Evolutionary conservation across 768 basidiomycete genomes (phyloP), one percentile per base, ranked within the genome.

Genomic region (Macrolepiota dolichaula): DNA sequence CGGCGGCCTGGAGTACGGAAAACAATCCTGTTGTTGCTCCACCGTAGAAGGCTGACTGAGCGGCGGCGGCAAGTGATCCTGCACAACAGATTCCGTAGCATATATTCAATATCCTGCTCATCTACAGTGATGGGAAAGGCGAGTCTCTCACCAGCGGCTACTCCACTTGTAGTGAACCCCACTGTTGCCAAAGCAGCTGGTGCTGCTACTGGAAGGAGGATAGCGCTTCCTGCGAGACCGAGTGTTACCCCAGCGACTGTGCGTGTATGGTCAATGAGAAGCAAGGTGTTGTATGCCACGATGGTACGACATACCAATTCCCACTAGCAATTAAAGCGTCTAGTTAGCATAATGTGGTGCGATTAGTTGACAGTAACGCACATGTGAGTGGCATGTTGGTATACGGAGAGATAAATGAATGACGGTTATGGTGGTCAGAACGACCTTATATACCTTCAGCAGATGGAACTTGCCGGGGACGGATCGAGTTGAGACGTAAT

Each of bases 101-200:
- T 11, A 13, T 11, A 42, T 12, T 13, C n/a, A 32, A 32, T 7
- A 7, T 42, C 40, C 12, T n/a, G n/a, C n/a, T 12, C 4, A 42
- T 13, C 40, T 12, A 42, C 10, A n/a, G 10, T 42, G 40, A 11
- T 3, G 13, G 40, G 40, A 11, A n/a, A 13, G 40, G 4, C 2
- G 10, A 42, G 40, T n/a, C 40, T n/a, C 40, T 42, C 4, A 42
- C 40, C 40, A 2, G 40, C 40, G 40, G 40, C 40, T 13, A 42
- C 40, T 42, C 40, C 40, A 12, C 40, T n/a, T 12, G 54, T 35
- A 17, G 63, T 59, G 51, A 66, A 64, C n/a, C 65, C 65, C 11
- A 64, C 46, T 19, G 40, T n/a, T 15, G 40, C 40, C n/a, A 42
- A 42, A 17, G 40, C 46, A 12, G 46, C 46, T 12, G 46, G 19